Evolutionary conservation across 2,329 filamentous ascomycete species (phyloP).

Genomic region (Magnaporthiopsis poae): DNA sequence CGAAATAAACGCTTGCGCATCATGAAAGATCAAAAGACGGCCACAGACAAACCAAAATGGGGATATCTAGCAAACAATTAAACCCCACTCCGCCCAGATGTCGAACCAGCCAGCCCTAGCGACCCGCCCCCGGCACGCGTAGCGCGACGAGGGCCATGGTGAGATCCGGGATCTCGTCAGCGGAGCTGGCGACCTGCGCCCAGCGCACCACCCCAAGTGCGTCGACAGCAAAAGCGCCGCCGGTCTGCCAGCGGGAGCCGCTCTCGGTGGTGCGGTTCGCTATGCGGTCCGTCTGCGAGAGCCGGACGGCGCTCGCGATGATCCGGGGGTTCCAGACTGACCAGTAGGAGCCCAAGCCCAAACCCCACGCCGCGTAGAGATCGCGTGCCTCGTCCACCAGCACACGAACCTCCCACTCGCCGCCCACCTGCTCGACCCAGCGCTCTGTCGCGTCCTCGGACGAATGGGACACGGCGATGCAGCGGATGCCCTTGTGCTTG

Average conservation of each 20-base stretch:
- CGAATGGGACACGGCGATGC: slow-evolving; percentile 55
- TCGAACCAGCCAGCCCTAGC: background rate
- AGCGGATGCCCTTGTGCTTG: slow-evolving; percentile 39
- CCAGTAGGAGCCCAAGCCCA: slow-evolving; percentile 51
- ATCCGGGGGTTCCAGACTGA: slow-evolving; percentile 51
- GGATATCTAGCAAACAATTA: background rate
- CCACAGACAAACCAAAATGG: background rate
- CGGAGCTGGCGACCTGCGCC: slow-evolving; percentile 35
- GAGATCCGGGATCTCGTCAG: slow-evolving; percentile 47
- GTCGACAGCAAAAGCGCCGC: slow-evolving; percentile 55
- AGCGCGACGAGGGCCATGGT: slow-evolving; percentile 14
- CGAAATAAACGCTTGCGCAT: background rate
- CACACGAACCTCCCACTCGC: slow-evolving; percentile 47
- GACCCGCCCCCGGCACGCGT: background rate
- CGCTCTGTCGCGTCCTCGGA: slow-evolving; percentile 40
- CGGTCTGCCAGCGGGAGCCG: slow-evolving; percentile 59
- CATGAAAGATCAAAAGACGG: background rate
- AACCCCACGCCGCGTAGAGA: slow-evolving; percentile 55
- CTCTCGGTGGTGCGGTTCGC: slow-evolving; percentile 57
- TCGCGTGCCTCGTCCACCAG: slow-evolving; percentile 51
- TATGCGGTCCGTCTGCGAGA: slow-evolving; percentile 54
- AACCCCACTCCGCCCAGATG: background rate
- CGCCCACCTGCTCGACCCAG: slow-evolving; percentile 48
- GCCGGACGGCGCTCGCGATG: slow-evolving; percentile 46
- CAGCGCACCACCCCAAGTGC: slow-evolving; percentile 41